Evolutionary conservation across 495 filamentous ascomycete genomes (phyloP).

Genomic region (Penicillium ucsense): DNA sequence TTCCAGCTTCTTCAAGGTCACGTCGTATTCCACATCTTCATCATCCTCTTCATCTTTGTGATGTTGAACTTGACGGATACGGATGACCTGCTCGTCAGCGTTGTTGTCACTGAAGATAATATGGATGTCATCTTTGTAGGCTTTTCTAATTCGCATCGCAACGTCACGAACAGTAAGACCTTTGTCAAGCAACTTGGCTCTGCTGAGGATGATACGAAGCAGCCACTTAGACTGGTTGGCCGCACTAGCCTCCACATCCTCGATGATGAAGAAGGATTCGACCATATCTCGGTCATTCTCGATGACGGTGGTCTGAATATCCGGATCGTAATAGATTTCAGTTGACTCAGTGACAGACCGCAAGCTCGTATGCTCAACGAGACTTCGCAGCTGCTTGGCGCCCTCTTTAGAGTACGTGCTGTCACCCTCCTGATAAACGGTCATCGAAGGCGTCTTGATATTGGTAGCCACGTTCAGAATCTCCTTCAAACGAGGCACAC

Average conservation of each 20-base stretch:
- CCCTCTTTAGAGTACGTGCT: constrained; percentile 56
- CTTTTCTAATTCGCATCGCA: constrained; percentile 75
- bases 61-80: constrained; percentile 71
- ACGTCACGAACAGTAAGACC: constrained; percentile 86
- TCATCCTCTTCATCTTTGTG: constrained; percentile 69
- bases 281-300: constrained; percentile 87
- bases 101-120: constrained; percentile 98
- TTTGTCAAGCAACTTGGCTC: constrained; percentile 91
- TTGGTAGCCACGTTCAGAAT: constrained; percentile 96
- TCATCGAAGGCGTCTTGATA: constrained; percentile 98
- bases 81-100: constrained; percentile 88
- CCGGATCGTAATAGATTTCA: constrained; percentile 96
- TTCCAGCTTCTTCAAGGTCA: constrained; percentile 82
- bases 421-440: constrained; percentile 65
- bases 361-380: constrained; percentile 91
- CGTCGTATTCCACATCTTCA: constrained; percentile 74
- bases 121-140: constrained; percentile 77
- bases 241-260: constrained; percentile 61
- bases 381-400: constrained; percentile 77
- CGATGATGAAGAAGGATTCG: constrained; percentile 92
- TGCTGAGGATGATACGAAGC: constrained; percentile 84
- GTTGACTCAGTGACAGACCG: constrained; percentile 82
- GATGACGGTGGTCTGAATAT: constrained; percentile 76
- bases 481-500: constrained; percentile 98
- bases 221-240: constrained; percentile 87